These are phyloP conservation scores for Alternaria brassicicola DNA, from an alignment of 2,329 filamentous ascomycete genomes.

Conservation along the genomic window DNA sequence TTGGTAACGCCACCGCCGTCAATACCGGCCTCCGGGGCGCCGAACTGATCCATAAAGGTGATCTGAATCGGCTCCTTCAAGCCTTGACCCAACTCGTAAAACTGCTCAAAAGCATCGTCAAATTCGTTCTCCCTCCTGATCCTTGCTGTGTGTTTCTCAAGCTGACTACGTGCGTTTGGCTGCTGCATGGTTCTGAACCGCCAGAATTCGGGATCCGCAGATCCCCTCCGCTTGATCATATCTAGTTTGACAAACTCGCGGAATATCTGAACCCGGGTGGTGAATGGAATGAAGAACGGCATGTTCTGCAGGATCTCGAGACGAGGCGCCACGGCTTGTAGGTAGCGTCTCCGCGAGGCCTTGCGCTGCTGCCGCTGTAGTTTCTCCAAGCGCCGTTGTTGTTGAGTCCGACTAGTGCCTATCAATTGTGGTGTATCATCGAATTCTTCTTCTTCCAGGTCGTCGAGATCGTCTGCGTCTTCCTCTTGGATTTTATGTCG, in stretches of 20 bases:
- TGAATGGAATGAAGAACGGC: slow-evolving; percentile 95
- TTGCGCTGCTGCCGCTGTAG: slow-evolving; percentile 69
- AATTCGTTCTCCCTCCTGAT: slow-evolving; percentile 82
- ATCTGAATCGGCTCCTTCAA: slow-evolving; percentile 97
- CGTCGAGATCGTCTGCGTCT: slow-evolving; percentile 62
- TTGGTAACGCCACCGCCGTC: slow-evolving; percentile 98
- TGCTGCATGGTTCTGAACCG: slow-evolving; percentile 60
- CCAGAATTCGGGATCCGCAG: slow-evolving; percentile 76
- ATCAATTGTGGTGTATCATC: slow-evolving; percentile 50
- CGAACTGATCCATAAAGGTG: slow-evolving; percentile 92
- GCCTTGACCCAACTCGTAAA: slow-evolving; percentile 79
- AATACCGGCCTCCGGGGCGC: slow-evolving; percentile 86
- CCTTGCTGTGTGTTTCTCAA: slow-evolving; percentile 69
- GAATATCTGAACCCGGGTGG: slow-evolving; percentile 89
- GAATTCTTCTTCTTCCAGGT: slow-evolving; percentile 50
- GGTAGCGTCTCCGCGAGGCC: slow-evolving; percentile 70
- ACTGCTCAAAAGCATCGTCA: slow-evolving; percentile 81
- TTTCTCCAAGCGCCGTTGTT: slow-evolving; percentile 66
- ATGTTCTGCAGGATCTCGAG: slow-evolving; percentile 93
- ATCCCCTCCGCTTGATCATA: slow-evolving; percentile 73
- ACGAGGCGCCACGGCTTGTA: slow-evolving; percentile 82
- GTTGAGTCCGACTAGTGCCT: slow-evolving; percentile 66
- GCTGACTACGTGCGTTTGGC: slow-evolving; percentile 43
- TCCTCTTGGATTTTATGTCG: slow-evolving; percentile 71
- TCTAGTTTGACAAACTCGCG: slow-evolving; percentile 89